Percentiles rank a stretch among this genome's conserved stretches.
Evolutionary conservation across 1,284 basidiomycete genomes (phyloP).

Genomic region (Prillingera fragicola): DNA sequence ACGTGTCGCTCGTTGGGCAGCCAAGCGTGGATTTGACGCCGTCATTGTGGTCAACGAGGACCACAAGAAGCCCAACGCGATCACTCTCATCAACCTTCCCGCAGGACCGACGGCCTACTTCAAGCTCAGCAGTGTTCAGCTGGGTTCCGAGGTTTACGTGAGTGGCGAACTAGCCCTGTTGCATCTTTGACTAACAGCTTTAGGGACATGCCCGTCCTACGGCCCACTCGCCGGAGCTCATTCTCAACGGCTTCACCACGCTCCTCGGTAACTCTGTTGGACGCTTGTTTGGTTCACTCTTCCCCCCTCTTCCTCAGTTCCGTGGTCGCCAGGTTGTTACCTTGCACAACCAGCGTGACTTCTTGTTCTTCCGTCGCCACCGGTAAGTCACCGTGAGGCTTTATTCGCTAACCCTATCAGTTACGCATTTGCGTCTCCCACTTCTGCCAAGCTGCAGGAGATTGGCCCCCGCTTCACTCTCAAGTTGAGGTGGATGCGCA

Average conservation of each 20-base stretch:
- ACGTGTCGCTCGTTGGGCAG: conserved; percentile 88
- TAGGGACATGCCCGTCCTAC: conserved; percentile 90
- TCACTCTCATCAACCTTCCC: conserved; percentile 87
- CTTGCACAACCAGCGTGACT: conserved; percentile 95
- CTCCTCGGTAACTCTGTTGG: conserved; percentile 89
- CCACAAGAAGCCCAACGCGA: conserved; percentile 81
- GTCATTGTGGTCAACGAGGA: conserved; percentile 93
- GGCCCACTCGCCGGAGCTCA: conserved; percentile 89
- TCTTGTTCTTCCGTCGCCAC: conserved; percentile 94
- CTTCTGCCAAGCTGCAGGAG: conserved; percentile 91
- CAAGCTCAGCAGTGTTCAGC: conserved; percentile 81
- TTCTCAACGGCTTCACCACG: conserved; percentile 92
- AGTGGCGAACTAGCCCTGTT: conserved; percentile 25
- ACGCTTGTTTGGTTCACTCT: conserved; percentile 88
- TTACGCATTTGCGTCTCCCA: conserved; percentile 84
- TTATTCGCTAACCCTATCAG: conserved; percentile 47
- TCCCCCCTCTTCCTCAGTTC: conserved; percentile 91
- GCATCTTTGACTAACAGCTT: conserved; percentile 1
- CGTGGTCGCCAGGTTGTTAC: conserved; percentile 97
- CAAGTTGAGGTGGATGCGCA: conserved; percentile 83
- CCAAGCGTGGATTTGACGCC: conserved; percentile 73
- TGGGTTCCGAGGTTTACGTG: conserved; percentile 80
- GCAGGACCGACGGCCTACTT: conserved; percentile 93
- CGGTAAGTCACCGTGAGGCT: conserved; percentile 53
- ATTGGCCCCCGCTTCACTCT: conserved; percentile 97